Evolutionary conservation across 371 early-diverging fungal genomes (phyloP).

Genomic region (Gilbertella persicaria): DNA sequence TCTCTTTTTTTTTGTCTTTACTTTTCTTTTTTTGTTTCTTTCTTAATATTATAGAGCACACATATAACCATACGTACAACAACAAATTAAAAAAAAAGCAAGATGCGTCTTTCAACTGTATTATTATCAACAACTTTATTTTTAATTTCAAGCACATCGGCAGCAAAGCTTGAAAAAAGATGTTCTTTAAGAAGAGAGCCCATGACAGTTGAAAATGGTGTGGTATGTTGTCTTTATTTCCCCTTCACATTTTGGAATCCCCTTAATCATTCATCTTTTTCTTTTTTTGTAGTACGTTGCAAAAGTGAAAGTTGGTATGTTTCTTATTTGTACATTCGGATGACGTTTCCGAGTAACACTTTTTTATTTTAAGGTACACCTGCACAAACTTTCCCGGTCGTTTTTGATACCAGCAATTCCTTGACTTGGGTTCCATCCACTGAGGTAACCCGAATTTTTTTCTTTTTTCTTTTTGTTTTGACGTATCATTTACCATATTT

Average conservation of each 20-base stretch:
- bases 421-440: constrained; percentile 49
- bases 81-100: constrained; percentile 6
- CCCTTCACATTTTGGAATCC: not conserved
- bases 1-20: constrained; percentile 7
- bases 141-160: constrained; percentile 11
- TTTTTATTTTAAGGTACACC: constrained; percentile 32
- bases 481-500: constrained; percentile 3
- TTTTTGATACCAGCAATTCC: constrained; percentile 43
- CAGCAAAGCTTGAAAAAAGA: constrained; percentile 26
- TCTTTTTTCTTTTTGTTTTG: constrained; percentile 2
- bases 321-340: constrained; percentile 1
- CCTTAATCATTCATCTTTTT: not conserved
- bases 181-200: constrained; percentile 31
- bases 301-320: constrained; percentile 34
- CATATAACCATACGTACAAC: constrained; percentile 7
- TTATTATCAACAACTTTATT: constrained; percentile 15
- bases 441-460: constrained; percentile 23
- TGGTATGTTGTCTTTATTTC: constrained; percentile 28
- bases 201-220: constrained; percentile 39
- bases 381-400: constrained; percentile 40
- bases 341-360: constrained; percentile 7
- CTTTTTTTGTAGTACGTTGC: constrained; percentile 17
- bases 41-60: constrained; percentile 6
- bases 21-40: constrained; percentile 14
- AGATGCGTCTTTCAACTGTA: constrained; percentile 24